Conservation (phyloP, 805 yeast genomes). For the Zygoascus biomembranicola region DNA sequence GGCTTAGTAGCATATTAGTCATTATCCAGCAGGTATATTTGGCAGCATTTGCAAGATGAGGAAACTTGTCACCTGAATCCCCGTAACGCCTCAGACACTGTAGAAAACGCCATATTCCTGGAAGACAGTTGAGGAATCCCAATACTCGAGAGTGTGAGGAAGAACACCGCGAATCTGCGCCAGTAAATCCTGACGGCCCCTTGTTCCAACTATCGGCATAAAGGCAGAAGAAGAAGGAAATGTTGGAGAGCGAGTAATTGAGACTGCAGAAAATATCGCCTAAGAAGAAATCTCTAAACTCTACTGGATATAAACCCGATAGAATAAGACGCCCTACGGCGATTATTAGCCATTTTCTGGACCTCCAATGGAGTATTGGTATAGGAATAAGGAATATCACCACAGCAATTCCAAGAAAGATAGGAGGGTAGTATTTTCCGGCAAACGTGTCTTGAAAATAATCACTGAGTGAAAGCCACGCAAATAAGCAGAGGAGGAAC, state of each 20-base stretch:
- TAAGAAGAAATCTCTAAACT: slow-evolving; percentile 84
- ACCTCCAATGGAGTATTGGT: slow-evolving; percentile 43
- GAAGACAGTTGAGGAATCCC: slow-evolving; percentile 81
- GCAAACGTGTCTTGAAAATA: slow-evolving; percentile 55
- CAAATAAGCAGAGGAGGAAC: slow-evolving; percentile 48
- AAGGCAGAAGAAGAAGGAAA: slow-evolving; percentile 78
- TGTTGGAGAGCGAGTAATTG: slow-evolving; percentile 79
- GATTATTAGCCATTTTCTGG: slow-evolving; percentile 70
- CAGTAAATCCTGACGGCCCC: slow-evolving; percentile 21
- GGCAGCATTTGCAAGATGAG: slow-evolving; percentile 82
- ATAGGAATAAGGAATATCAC: slow-evolving; percentile 53
- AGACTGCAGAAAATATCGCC: slow-evolving; percentile 89
- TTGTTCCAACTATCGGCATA: slow-evolving; percentile 64
- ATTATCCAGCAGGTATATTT: slow-evolving; percentile 63
- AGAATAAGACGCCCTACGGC: slow-evolving; percentile 64
- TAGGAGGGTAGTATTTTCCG: slow-evolving; percentile 73
- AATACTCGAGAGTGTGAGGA: slow-evolving; percentile 59
- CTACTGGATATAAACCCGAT: slow-evolving; percentile 90
- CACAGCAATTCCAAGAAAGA: slow-evolving; percentile 50
- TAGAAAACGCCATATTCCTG: slow-evolving; percentile 81
- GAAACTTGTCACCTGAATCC: slow-evolving; percentile 94
- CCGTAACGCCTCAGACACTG: slow-evolving; percentile 88
- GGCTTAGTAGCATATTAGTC: slow-evolving; percentile 66
- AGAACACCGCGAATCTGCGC: slow-evolving; percentile 46
- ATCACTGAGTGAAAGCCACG: slow-evolving; percentile 68